These are phyloP conservation scores for Colletotrichum gloeosporioides DNA, from an alignment of 2,329 filamentous ascomycete species.

Conservation along the genomic window DNA sequence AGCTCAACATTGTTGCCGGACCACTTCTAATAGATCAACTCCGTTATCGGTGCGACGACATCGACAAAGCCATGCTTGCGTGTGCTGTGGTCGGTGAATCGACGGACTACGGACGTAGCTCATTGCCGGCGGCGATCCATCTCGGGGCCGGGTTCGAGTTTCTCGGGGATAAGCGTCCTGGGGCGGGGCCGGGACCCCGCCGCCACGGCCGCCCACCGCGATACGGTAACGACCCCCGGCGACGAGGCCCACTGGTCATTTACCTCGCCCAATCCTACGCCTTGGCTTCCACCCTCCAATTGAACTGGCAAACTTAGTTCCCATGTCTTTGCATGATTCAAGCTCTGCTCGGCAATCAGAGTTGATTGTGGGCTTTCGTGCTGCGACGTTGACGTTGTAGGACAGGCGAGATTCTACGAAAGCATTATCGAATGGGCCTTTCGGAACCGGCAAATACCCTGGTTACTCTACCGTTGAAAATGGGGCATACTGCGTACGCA, in stretches of 20 bases:
- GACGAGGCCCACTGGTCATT: background rate
- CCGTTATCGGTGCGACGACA: background rate
- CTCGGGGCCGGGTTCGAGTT: background rate
- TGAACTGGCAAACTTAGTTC: background rate
- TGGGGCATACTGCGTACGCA: background rate
- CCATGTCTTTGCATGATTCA: background rate
- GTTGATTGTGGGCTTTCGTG: background rate
- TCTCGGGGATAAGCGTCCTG: background rate
- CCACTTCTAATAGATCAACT: background rate
- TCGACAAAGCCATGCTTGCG: background rate
- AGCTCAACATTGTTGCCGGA: background rate
- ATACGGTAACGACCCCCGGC: background rate
- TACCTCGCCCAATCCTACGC: background rate
- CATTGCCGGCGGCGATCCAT: background rate
- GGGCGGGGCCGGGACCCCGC: background rate
- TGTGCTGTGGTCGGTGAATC: background rate
- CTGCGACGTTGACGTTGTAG: background rate
- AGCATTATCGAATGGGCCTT: background rate
- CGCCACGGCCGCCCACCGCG: background rate
- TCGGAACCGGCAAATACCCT: background rate
- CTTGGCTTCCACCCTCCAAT: background rate
- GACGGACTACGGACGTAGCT: background rate
- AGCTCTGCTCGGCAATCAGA: background rate
- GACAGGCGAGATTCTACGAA: background rate
- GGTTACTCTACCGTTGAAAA: background rate